A percentile compares a stretch with the other conserved stretches of the same genome.
phyloP scores from a whole-genome alignment of 1,139 yeast genomes.

The Oligophagozyma castellii region DNA sequence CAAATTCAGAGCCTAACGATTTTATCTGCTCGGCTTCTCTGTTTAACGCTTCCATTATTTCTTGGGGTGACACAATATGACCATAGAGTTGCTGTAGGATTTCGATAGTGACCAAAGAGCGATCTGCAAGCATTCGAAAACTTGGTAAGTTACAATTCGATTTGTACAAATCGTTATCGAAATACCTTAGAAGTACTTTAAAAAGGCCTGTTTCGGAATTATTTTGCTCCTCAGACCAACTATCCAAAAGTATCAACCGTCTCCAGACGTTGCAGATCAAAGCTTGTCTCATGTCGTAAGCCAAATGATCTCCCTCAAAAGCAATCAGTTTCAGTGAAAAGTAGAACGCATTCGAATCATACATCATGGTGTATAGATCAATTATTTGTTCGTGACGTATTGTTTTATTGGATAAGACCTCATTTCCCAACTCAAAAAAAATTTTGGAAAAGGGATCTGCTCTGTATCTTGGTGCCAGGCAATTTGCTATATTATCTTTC shows the following conservation, averaged over 20 bases:
- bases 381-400: constrained; percentile 37
- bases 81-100: constrained; percentile 14
- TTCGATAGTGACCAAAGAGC: constrained; percentile 8
- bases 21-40: constrained; percentile 18
- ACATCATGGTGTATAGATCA: constrained; percentile 42
- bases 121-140: constrained; percentile 8
- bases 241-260: constrained; percentile 39
- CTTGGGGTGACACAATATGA: constrained; percentile 11
- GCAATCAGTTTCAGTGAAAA: constrained; percentile 32
- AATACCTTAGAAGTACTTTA: constrained; percentile 29
- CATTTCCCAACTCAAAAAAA: no score
- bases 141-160: constrained; percentile 22
- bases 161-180: constrained; percentile 23
- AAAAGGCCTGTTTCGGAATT: constrained; percentile 35
- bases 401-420: no score
- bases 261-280: constrained; percentile 41
- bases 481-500: neutral
- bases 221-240: constrained; percentile 37
- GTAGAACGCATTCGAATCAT: constrained; percentile 27
- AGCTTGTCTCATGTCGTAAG: constrained; percentile 22
- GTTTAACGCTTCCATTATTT: constrained; percentile 19
- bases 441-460: no score
- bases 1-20: constrained; percentile 18
- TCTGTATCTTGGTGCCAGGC: neutral
- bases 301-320: constrained; percentile 19